These are phyloP conservation scores for Podospora fimiseda DNA, from an alignment of 495 filamentous ascomycete species.

Conservation along the genomic window DNA sequence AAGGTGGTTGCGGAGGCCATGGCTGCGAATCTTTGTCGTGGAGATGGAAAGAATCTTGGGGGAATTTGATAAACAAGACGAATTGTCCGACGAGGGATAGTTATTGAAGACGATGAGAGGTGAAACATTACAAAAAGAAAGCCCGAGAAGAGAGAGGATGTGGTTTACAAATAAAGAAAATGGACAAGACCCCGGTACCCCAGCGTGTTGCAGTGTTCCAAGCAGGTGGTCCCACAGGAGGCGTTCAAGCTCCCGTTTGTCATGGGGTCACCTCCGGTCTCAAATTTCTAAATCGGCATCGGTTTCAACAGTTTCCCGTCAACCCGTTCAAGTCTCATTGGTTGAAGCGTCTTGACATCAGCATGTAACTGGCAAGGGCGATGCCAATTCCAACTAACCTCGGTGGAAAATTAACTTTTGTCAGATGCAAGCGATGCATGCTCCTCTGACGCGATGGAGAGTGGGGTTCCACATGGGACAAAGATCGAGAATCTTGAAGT, in stretches of 20 bases:
- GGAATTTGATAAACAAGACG: no score
- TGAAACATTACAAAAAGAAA: neutral
- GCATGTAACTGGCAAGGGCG: neutral
- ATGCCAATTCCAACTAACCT: neutral
- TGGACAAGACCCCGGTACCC: no score
- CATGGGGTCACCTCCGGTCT: neutral
- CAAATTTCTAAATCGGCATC: neutral
- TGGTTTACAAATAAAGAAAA: neutral
- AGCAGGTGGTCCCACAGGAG: no score
- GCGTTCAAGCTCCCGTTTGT: neutral
- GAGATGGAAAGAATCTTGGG: neutral
- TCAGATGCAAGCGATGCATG: neutral
- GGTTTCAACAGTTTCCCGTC: neutral
- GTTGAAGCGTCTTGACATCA: no score
- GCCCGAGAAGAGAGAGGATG: neutral
- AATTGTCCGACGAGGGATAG: no score
- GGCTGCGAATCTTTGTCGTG: constrained; percentile 29
- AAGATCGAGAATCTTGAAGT: neutral
- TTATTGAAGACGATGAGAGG: neutral
- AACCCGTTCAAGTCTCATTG: neutral
- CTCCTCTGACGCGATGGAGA: neutral
- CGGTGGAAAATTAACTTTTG: neutral
- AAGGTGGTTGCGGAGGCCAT: constrained; percentile 89
- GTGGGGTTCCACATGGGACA: neutral
- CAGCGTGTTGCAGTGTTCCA: no score